Percentiles rank a stretch among this genome's conserved stretches.
Evolutionary conservation across 805 yeast species (phyloP).

Genomic region (Barnettozyma salicaria): DNA sequence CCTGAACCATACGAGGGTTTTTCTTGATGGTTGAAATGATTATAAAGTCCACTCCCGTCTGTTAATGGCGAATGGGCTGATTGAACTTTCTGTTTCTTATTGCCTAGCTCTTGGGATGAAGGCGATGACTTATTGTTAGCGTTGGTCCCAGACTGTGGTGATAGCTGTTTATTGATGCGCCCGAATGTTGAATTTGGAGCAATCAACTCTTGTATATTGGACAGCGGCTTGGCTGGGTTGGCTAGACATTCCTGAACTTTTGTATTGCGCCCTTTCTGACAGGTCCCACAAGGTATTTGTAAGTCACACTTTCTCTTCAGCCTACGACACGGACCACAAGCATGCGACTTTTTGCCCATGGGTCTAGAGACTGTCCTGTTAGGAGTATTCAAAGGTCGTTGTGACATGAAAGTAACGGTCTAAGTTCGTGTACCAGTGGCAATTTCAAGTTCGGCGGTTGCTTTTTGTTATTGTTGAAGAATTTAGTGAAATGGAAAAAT

Average conservation of each 20-base stretch:
- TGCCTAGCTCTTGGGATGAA: not conserved
- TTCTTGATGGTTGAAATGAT: slow-evolving; percentile 10
- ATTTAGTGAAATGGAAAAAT: no score
- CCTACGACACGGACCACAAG: slow-evolving; percentile 28
- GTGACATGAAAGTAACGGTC: no score
- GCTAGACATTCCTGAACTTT: slow-evolving; percentile 24
- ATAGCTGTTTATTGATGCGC: slow-evolving; percentile 13
- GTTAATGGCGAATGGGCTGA: not conserved
- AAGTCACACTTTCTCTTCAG: slow-evolving; percentile 26
- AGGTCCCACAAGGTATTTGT: slow-evolving; percentile 25
- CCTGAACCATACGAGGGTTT: not conserved
- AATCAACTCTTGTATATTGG: slow-evolving; percentile 19
- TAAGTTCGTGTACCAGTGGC: no score
- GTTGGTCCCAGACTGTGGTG: slow-evolving; percentile 4
- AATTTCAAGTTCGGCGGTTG: no score
- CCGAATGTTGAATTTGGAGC: slow-evolving; percentile 24
- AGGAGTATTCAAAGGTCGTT: slow-evolving; percentile 1
- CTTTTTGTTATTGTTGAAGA: no score
- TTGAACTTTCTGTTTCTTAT: slow-evolving; percentile 3
- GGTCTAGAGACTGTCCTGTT: slow-evolving; percentile 3
- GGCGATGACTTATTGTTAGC: not conserved
- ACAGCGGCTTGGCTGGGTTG: slow-evolving; percentile 23
- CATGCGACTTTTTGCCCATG: slow-evolving; percentile 24
- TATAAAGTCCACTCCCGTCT: slow-evolving; percentile 6
- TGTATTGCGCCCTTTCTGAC: slow-evolving; percentile 22